Base-by-base conservation (phyloP, 1,284 basidiomycete genomes). In the Cystobasidium slooffiae region DNA sequence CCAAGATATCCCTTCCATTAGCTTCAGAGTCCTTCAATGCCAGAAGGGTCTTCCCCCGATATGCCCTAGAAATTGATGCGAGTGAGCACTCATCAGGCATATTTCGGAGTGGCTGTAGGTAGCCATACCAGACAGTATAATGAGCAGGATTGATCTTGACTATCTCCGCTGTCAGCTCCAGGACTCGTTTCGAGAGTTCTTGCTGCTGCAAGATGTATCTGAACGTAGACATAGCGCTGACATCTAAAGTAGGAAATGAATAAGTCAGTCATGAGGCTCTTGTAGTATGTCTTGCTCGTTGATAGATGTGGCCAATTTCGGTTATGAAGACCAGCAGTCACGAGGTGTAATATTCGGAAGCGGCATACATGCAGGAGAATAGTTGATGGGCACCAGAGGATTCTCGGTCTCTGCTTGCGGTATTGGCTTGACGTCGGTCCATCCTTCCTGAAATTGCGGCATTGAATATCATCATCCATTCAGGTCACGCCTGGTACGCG, bases 121-220 rank as follows among this genome's bases (percentile, higher is more conserved):
- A 6, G 56, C 74, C 83, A 39, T 70, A 94, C 94, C 94, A 97
- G 77, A 94, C 93, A 62, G 93, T 91, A 81, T 97, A 97, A 81
- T 97, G 95, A 1, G 92, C 92, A 6, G 94, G 92, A 81, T 97
- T 97, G 83, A 91, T 84, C 41, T 89, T 86, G 76, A 97, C 94
- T 78, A 97, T 88, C 61, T 84, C 85, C 82, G 94, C 91, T 0
- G 94, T 97, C 61, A 97, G 85, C 77, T 89, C 87, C 56, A 97
- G 87, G 6, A 91, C 93, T 46, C 94, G 86, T 46, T 87, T 83
- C 76, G 89, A 92, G 83, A 88, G 88, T 84, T 97, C 94, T 6
- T 87, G 88, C 0, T 84, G 83, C 78, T 89, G 88, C 53, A 92
- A 86, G 73, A 97, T 86, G 0, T 89, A 93, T 74, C 94, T 88